phyloP scores from a whole-genome alignment of 2,329 filamentous ascomycete species.

The Colletotrichum horii region DNA sequence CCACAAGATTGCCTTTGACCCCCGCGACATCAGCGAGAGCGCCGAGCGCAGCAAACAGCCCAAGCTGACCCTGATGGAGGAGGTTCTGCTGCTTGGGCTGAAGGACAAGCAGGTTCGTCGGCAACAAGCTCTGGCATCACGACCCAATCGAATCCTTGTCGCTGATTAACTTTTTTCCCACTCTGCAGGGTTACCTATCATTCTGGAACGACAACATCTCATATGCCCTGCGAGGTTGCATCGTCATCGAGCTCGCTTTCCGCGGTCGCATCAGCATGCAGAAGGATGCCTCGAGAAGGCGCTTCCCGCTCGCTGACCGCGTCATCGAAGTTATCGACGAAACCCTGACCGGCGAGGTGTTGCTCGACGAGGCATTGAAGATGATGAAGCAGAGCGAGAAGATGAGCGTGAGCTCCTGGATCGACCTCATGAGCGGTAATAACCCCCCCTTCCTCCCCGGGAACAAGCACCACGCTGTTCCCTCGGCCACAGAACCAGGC shows the following conservation, averaged over 20 bases:
- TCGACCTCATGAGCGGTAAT: constrained; percentile 97
- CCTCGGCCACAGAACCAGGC: not conserved
- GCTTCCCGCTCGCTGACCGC: constrained; percentile 91
- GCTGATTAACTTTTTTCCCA: not conserved
- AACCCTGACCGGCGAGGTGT: constrained; percentile 92
- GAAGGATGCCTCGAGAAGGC: constrained; percentile 88
- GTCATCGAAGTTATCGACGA: constrained; percentile 98
- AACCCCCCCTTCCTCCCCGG: constrained; percentile 21
- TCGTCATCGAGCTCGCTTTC: constrained; percentile 97
- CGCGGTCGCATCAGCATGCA: constrained; percentile 98
- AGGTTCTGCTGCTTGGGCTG: constrained; percentile 90
- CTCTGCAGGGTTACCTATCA: constrained; percentile 84
- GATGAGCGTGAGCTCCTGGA: constrained; percentile 99
- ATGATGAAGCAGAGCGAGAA: constrained; percentile 99
- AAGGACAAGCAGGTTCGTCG: constrained; percentile 96
- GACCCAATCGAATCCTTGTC: not conserved
- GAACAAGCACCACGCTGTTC: not conserved
- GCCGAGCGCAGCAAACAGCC: constrained; percentile 97
- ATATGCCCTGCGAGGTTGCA: constrained; percentile 95
- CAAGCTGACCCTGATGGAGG: constrained; percentile 98
- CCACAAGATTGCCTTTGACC: constrained; percentile 98
- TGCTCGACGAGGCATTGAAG: constrained; percentile 96
- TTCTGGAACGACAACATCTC: constrained; percentile 99
- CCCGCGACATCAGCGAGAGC: constrained; percentile 95
- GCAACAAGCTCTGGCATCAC: not conserved